phyloP scores from a whole-genome alignment of 345 rosid species.

The Euphorbia lathyris region DNA sequence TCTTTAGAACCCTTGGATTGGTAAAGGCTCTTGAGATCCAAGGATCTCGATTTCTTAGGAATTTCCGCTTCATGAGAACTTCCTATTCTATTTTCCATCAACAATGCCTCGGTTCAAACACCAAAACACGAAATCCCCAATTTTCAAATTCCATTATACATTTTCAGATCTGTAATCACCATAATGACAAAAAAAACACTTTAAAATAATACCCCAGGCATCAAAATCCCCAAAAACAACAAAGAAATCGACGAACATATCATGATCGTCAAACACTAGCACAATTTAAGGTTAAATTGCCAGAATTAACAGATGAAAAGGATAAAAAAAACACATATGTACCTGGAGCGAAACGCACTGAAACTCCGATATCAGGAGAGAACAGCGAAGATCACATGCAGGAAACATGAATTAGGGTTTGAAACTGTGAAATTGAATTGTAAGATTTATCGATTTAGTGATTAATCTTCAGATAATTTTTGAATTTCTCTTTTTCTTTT shows the following conservation, averaged over 20 bases:
- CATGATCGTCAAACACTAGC: not conserved
- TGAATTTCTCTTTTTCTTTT: not conserved
- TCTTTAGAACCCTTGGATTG: slow-evolving; percentile 42
- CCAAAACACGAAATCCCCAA: slow-evolving; percentile 31
- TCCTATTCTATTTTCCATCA: slow-evolving; percentile 78
- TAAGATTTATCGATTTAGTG: slow-evolving; percentile 28
- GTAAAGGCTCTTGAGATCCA: slow-evolving; percentile 91
- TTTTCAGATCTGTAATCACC: slow-evolving; percentile 62
- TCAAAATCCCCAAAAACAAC: slow-evolving; percentile 13
- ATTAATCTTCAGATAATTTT: slow-evolving; percentile 36
- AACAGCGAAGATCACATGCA: slow-evolving; percentile 15
- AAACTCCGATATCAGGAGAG: slow-evolving; percentile 7
- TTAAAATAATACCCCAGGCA: slow-evolving; percentile 18
- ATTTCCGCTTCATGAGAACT: slow-evolving; percentile 69
- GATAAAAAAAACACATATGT: not conserved
- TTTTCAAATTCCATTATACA: slow-evolving; percentile 40
- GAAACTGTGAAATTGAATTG: slow-evolving; percentile 17
- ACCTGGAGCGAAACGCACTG: slow-evolving; percentile 17
- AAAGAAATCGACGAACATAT: slow-evolving; percentile 8
- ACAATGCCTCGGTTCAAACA: slow-evolving; percentile 43
- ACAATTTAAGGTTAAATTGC: not conserved
- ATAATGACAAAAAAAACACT: slow-evolving; percentile 17
- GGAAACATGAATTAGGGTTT: not conserved
- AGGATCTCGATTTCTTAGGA: slow-evolving; percentile 72
- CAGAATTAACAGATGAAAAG: slow-evolving; percentile 2